A percentile compares a stretch with the other conserved stretches of the same genome.
These are phyloP conservation scores for Yamadazyma phyllophila DNA, from an alignment of 805 yeast genomes.

Conservation along the genomic window DNA sequence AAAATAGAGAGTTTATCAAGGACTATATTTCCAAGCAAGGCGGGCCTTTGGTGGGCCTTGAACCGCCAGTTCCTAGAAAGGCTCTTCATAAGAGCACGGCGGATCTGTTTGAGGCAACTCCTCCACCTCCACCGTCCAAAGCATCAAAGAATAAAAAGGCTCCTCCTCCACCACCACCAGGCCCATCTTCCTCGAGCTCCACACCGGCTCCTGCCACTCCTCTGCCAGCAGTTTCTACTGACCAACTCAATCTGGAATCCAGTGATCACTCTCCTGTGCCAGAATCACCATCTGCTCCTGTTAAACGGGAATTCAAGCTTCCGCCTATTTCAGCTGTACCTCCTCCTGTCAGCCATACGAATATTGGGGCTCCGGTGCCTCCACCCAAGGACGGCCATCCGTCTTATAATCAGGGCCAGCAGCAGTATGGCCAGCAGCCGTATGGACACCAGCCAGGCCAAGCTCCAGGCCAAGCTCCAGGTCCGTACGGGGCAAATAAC, in stretches of 20 bases:
- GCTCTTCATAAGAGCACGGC: conserved; percentile 26
- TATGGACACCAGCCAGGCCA: neutral
- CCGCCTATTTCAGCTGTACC: conserved; percentile 34
- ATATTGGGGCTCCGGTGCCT: conserved; percentile 20
- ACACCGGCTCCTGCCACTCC: conserved; percentile 16
- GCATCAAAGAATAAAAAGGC: conserved; percentile 27
- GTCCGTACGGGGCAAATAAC: conserved; percentile 1
- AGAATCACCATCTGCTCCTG: conserved; percentile 10
- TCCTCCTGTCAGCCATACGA: conserved; percentile 26
- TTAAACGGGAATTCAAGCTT: conserved; percentile 29
- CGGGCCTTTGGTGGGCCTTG: conserved; percentile 77
- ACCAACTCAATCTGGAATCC: conserved; percentile 11
- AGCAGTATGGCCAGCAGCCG: neutral
- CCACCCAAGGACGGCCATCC: conserved; percentile 7
- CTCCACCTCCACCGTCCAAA: neutral
- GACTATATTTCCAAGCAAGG: conserved; percentile 72
- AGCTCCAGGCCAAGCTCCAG: no score
- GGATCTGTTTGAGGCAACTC: neutral
- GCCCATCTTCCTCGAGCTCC: conserved; percentile 12
- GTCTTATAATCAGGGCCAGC: neutral
- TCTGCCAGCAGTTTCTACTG: conserved; percentile 15
- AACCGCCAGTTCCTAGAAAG: conserved; percentile 78
- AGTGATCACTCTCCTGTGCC: conserved; percentile 15
- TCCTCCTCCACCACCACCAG: conserved; percentile 40
- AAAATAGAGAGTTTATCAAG: conserved; percentile 77